Evolutionary conservation across 108 stramenopile genomes (phyloP), one percentile per base, ranked within the genome.

Genomic region (Epithemia pelagica): DNA sequence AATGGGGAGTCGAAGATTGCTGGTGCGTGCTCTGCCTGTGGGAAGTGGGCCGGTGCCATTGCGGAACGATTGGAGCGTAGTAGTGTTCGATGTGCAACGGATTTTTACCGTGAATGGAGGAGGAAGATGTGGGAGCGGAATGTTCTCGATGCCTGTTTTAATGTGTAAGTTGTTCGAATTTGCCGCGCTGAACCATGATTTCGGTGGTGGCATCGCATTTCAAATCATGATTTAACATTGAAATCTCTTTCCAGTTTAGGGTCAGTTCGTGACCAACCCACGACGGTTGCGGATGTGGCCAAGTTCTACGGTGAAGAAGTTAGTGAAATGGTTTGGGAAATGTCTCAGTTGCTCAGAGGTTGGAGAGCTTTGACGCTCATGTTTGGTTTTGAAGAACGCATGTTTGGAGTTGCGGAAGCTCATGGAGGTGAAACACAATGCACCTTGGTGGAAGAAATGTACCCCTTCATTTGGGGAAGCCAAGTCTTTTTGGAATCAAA

Each of bases 91-190:
- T 92, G 91, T 32, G 72, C 74, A 58, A 77, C 73, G 1, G 82
- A 71, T 28, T 92, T 92, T 72, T 92, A 92, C 69, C 68, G 91
- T 29, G 91, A 92, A 61, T 92, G 88, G 88, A 73, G 87, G 67
- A 76, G 91, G 28, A 70, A 68, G 54, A 92, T 92, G 87, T 91
- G 90, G 90, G 90, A 91, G 62, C 71, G 86, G 25, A 81, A 70
- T 37, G 56, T 76, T 5, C 76, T 76, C 66, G 88, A 89, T 79
- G 84, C 79, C 58, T 76, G 86, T 5, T 87, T 82, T 54, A 77
- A 87, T 69, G 62, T 92, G 32, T n/a, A 20, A 52, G 52, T 52
- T 52, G 20, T 52, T 52, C n/a, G n/a, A n/a, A n/a, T n/a, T n/a
- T n/a, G n/a, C n/a, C n/a, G n/a, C n/a, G n/a, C n/a, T n/a, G n/a